Base-by-base conservation (phyloP, 768 basidiomycete species). In the Leucocoprinus birnbaumii region DNA sequence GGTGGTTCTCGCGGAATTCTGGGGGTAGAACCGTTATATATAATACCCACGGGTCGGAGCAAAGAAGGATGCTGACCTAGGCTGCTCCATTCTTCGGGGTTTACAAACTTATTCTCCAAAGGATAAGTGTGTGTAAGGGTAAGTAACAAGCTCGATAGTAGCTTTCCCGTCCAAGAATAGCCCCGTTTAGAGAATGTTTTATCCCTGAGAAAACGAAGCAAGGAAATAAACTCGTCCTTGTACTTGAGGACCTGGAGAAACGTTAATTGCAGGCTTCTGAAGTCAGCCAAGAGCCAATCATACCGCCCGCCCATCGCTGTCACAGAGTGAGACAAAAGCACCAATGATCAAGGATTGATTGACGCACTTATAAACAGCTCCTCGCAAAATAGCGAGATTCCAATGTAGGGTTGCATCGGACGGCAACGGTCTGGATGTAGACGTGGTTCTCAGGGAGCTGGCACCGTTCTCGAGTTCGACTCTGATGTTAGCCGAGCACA, bases 331-430 rank as follows among this genome's bases (percentile, higher is more conserved):
- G 21, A 45, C 44, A 31, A 56, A 56, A 18, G 24, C 31, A 5
- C 27, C 31, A 55, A 47, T 55, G 25, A 44, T 10, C 38, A 55
- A 26, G 48, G 46, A 21, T 37, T 35, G 73, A 16, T 3, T 5
- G 31, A 18, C 86, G 68, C 63, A 91, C 87, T 86, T 87, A 63
- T 85, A 86, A 59, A 91, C 82, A n/a, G 85, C 76, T n/a, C 90
- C 91, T 46, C 87, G 78, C 21, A 93, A 67, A 38, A 93, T 83
- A 0, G 87, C 86, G 40, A 91, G 72, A 71, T 89, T 91, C 88
- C 91, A 93, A 62, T 94, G 91, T 48, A 96, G 74, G 16, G 91
- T 91, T 3, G 89, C 89, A 67, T 94, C 91, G 1, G 89, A 87
- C 2, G 89, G 85, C 38, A 89, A 70, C 1, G 87, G 84, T 1